Evolutionary conservation across 768 basidiomycete genomes (phyloP).

Genomic region (Daedaleopsis sinensis): DNA sequence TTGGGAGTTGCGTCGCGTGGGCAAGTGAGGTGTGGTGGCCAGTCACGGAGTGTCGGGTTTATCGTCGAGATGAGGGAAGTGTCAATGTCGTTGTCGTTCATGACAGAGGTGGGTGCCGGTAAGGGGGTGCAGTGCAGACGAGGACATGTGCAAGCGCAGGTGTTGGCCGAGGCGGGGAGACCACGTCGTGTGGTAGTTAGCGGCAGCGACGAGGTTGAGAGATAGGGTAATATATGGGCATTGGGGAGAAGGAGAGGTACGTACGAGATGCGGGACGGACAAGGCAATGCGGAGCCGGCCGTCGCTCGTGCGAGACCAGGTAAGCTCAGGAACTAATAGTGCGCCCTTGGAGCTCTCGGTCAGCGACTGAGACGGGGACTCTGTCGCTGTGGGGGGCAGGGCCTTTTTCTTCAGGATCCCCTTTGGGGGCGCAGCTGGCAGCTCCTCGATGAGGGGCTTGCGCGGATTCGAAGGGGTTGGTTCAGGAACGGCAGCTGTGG

Average conservation of each 20-base stretch:
- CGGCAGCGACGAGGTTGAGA: not conserved
- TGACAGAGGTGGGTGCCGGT: not conserved
- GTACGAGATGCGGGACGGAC: slow-evolving; percentile 59
- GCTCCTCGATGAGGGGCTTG: slow-evolving; percentile 54
- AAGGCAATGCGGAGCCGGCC: slow-evolving; percentile 46
- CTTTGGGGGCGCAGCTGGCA: slow-evolving; percentile 33
- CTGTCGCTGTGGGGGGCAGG: not conserved
- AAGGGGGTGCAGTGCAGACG: not conserved
- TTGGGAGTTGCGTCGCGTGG: not conserved
- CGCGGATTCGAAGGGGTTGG: slow-evolving; percentile 23
- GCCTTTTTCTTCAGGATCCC: slow-evolving; percentile 47
- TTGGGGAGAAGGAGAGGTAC: slow-evolving; percentile 33
- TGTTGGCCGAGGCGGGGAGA: not conserved
- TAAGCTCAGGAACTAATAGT: slow-evolving; percentile 24
- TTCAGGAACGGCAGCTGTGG: slow-evolving; percentile 21
- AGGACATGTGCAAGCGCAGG: not conserved
- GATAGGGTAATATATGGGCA: not conserved
- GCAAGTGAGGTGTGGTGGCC: not conserved
- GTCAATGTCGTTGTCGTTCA: not conserved
- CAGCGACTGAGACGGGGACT: not conserved
- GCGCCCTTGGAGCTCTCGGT: not conserved
- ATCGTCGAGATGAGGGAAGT: not conserved
- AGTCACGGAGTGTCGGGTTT: not conserved
- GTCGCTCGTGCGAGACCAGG: slow-evolving; percentile 59
- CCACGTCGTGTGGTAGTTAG: not conserved